Evolutionary conservation across 2,329 filamentous ascomycete genomes (phyloP), one percentile per base, ranked within the genome.

Genomic region (Colletotrichum tanaceti): DNA sequence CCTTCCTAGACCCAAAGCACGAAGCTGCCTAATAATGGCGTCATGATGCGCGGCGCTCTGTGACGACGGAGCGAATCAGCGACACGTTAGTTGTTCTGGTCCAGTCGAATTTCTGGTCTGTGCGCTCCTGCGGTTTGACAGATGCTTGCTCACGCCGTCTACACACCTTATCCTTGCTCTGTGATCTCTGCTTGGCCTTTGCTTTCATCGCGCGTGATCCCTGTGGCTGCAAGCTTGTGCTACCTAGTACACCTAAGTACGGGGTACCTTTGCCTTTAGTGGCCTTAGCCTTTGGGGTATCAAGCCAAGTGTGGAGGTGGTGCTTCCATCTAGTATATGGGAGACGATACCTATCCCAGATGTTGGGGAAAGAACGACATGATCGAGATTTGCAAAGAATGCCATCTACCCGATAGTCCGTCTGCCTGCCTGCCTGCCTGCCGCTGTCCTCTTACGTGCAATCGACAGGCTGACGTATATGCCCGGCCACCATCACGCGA

Each of bases 381-480:
- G 62, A 69, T 61, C 63, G 66, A 60, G 66, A 61, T 66, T 58
- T 66, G 62, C 63, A 61, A 61, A 61, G 32, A 69, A 69, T 69
- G 57, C 66, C 66, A 69, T 69, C 55, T 50, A 58, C 44, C 57
- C 44, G 44, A 60, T 57, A n/a, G 44, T 10, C 32, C 32, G 32
- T 7, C 32, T 10, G 32, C 32, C 9, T 35, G 32, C 32, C 60
- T 10, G 20, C 18, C 22, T 41, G 62, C 35, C 35, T 53, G 47
- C 14, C 43, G 63, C 62, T 66, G 43, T 44, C 28, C 63, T 44
- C 38, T n/a, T 57, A 50, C 16, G 44, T 39, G 61, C 38, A 69
- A 57, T 69, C 66, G 63, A 65, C 57, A 66, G 24, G 44, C 57
- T 69, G 66, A 69, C 66, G 66, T 69, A 69, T 66, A 53, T 44